Percentiles rank a stretch among this genome's conserved stretches.
Conservation (phyloP, 148 eudicot species). For the Fallopia convolvulus region DNA sequence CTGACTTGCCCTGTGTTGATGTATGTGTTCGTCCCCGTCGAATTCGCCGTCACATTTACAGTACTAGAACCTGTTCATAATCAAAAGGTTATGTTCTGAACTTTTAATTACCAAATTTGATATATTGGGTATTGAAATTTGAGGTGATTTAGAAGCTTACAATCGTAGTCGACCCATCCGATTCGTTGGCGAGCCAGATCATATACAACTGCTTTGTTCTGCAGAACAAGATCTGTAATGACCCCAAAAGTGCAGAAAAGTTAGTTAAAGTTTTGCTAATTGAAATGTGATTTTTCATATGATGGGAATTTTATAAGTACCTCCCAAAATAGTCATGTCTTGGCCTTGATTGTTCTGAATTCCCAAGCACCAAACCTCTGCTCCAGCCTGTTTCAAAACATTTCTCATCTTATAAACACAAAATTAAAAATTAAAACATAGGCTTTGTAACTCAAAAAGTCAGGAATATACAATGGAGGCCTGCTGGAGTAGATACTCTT, state of each 20-base stretch:
- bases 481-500: conserved; percentile 74
- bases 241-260: background rate
- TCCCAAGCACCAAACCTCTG: conserved; percentile 88
- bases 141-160: conserved; percentile 36
- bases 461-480: conserved; percentile 52
- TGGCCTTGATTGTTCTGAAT: conserved; percentile 82
- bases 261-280: background rate
- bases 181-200: conserved; percentile 81
- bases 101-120: background rate
- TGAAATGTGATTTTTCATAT: background rate
- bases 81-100: background rate
- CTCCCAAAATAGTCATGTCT: conserved; percentile 81
- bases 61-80: conserved; percentile 45
- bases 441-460: background rate
- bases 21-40: conserved; percentile 49
- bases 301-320: conserved; percentile 23
- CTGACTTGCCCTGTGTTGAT: conserved; percentile 59
- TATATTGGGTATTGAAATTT: background rate
- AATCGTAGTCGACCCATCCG: conserved; percentile 93
- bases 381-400: conserved; percentile 49
- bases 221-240: conserved; percentile 72
- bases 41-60: conserved; percentile 62
- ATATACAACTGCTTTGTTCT: conserved; percentile 76
- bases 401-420: background rate
- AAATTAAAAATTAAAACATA: background rate